Percentiles rank a stretch among this genome's conserved stretches.
These are phyloP conservation scores for Rhizopogon rudus DNA, from an alignment of 768 basidiomycete species.

Conservation along the genomic window DNA sequence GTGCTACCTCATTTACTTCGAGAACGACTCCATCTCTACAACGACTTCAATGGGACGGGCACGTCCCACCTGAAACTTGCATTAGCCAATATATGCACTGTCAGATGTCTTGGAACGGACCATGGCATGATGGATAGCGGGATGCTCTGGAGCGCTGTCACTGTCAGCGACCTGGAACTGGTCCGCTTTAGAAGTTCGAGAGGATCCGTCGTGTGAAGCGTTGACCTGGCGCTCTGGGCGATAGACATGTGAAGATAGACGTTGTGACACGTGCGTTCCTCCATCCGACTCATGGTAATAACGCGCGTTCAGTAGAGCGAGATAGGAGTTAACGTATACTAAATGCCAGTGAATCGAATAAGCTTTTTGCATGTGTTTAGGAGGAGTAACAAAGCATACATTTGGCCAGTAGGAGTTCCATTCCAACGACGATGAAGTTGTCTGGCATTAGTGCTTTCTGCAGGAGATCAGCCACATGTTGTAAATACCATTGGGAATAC, in stretches of 20 bases:
- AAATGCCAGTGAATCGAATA: neutral
- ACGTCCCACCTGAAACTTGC: neutral
- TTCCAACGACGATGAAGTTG: conserved; percentile 51
- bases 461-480: neutral
- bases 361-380: neutral
- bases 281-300: neutral
- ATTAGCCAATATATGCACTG: neutral
- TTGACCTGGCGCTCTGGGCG: neutral
- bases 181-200: neutral
- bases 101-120: neutral
- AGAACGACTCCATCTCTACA: neutral
- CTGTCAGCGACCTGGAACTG: too few species aligned
- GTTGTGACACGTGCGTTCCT: neutral
- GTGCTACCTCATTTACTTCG: too few species aligned
- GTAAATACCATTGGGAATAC: neutral
- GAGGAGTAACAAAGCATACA: conserved; percentile 26
- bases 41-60: neutral
- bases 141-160: neutral
- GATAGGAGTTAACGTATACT: conserved; percentile 57
- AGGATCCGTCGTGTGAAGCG: conserved; percentile 10
- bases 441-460: conserved; percentile 46
- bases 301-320: conserved; percentile 29
- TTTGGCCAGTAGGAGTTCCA: conserved; percentile 53
- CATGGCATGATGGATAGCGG: neutral
- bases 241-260: neutral